Base-by-base conservation (phyloP, 1,284 basidiomycete genomes). In the Boletus subluridellus region DNA sequence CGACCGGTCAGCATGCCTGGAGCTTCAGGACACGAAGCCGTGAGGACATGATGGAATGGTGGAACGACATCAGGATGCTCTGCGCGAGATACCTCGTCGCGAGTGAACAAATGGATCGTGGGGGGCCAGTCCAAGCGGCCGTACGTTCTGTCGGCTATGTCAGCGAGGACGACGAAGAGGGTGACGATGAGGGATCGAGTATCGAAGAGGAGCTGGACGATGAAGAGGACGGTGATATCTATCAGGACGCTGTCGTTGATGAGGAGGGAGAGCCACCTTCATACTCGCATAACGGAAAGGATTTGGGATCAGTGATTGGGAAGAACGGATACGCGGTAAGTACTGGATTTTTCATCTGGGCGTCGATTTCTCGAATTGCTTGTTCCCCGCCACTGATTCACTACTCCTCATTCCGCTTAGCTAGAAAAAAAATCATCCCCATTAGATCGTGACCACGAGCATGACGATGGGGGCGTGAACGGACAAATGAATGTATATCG, bases 21-120 rank as follows among this genome's bases (percentile, higher is more conserved):
- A 94, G 88, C 49, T 98, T 99, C 83, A 85, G 95, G 53, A 85
- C 92, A 47, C 81, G 95, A 63, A 90, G 86, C 65, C 87, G 93
- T 70, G 95, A 98, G 65, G 96, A 98, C 71, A 94, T 98, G 92
- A 95, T 98, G 94, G 96, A 98, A 77, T 98, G 97, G 92, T 99
- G 97, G 96, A 98, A 98, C 75, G 97, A 98, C 74, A 82, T 97
- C 56, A 82, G 95, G 67, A 97, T 98, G 94, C 82, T 99, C 58
- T 95, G 93, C 71, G 95, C 95, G 59, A 81, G 96, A 64, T 99
- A 98, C 76, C 84, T 99, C 57, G 94, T 98, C 56, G 94, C 95
- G 52, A 92, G 89, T 63, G 96, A 98, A 79, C 85, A 89, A 72
- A 92, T 98, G 80, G 94, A 98, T 78, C 81, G 96, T 55, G 88